A percentile compares a stretch with the other conserved stretches of the same genome.
Conservation (phyloP, 352 stramenopile species). For the Phytophthora pseudosyringae region DNA sequence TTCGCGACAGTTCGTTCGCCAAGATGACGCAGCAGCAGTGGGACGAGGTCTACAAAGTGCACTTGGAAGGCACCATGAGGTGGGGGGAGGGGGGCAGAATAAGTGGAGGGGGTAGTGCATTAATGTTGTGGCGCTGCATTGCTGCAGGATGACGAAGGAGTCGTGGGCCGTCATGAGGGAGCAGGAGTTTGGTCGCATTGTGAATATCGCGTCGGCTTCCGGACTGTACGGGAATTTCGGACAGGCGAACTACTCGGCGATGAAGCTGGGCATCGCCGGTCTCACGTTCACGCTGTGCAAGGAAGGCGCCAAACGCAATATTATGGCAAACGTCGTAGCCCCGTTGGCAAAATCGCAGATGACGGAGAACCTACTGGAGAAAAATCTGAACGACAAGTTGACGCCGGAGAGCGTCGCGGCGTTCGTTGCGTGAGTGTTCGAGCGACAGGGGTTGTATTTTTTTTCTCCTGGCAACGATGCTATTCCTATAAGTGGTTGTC, state of each 20-base stretch:
- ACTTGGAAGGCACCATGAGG: constrained; percentile 87
- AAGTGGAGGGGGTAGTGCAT: not conserved
- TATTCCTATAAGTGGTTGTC: not conserved
- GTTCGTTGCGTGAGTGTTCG: constrained; percentile 63
- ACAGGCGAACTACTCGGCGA: constrained; percentile 88
- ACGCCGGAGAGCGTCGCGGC: constrained; percentile 81
- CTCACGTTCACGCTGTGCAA: constrained; percentile 91
- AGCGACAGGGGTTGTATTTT: no score
- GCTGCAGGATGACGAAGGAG: constrained; percentile 68
- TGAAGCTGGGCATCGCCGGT: constrained; percentile 93
- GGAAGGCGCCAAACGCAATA: constrained; percentile 79
- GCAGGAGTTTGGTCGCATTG: constrained; percentile 85
- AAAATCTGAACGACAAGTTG: constrained; percentile 68
- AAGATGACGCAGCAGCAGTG: constrained; percentile 89
- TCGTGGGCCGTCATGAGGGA: constrained; percentile 81
- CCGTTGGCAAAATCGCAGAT: constrained; percentile 87
- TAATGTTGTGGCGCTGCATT: constrained; percentile 5
- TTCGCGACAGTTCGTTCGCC: constrained; percentile 89
- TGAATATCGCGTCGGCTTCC: constrained; percentile 84
- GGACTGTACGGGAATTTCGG: constrained; percentile 92
- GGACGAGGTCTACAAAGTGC: constrained; percentile 83
- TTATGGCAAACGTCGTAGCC: constrained; percentile 84
- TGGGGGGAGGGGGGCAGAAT: constrained; percentile 12
- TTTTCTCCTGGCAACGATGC: no score
- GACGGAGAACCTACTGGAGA: constrained; percentile 79